Conservation (phyloP, 2,329 filamentous ascomycete genomes). For the Monosporascus sp. region DNA sequence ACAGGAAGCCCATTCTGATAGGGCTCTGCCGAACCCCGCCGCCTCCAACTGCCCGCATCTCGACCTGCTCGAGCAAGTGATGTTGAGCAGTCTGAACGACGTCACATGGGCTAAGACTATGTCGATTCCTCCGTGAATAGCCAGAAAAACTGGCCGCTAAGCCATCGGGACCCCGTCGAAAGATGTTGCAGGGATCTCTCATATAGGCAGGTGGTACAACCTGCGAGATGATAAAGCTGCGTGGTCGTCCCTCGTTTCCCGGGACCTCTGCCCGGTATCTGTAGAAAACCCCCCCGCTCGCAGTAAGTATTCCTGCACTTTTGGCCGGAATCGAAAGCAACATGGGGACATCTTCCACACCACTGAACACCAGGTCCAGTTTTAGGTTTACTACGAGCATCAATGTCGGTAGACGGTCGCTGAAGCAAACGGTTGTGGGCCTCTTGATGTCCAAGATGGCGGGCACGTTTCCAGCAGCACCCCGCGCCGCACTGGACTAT, state of each 20-base stretch:
- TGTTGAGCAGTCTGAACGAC: not conserved
- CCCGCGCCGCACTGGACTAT: constrained; percentile 23
- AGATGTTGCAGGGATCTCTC: no score
- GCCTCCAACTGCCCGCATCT: not conserved
- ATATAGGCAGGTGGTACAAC: no score
- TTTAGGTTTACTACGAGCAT: not conserved
- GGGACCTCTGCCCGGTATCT: no score
- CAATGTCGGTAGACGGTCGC: not conserved
- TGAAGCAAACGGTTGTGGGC: constrained; percentile 1
- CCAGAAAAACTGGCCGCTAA: no score
- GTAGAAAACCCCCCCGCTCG: no score
- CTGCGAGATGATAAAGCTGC: no score
- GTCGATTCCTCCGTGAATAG: not conserved
- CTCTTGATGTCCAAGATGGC: constrained; percentile 1
- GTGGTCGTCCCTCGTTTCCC: no score
- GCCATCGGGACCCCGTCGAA: no score
- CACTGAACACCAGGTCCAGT: not conserved
- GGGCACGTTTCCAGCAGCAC: constrained; percentile 1
- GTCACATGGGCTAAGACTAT: not conserved
- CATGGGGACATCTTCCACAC: not conserved
- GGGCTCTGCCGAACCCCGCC: not conserved
- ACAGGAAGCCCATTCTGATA: not conserved
- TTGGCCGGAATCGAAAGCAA: no score
- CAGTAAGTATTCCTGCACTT: no score
- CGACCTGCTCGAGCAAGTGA: not conserved